Base-by-base conservation (phyloP, 2,329 filamentous ascomycete genomes). In the Talaromyces verruculosus region DNA sequence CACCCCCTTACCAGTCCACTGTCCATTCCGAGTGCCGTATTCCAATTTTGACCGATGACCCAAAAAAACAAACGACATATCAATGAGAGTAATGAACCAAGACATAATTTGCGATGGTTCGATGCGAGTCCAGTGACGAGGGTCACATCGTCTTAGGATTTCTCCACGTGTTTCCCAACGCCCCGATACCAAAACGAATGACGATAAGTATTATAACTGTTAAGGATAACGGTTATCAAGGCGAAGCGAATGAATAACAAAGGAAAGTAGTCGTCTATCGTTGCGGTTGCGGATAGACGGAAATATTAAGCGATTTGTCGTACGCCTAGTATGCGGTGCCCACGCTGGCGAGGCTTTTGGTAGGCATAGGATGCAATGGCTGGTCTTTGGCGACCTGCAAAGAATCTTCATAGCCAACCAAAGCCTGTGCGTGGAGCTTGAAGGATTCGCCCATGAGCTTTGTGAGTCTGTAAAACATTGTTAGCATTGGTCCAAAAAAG, bases 391-490 rank as follows among this genome's bases (percentile, higher is more conserved):
- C 71, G 58, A 78, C 75, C 61, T 76, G 75, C 58, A 79, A 68
- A 59, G 76, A 79, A 77, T 97, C 94, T 76, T 97, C 93, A 75
- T 97, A 98, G 78, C 94, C 93, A 71, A 94, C 88, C 39, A 99
- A 88, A 70, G 95, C 93, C 82, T 98, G 93, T 43, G 93, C 91
- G 81, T 98, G 94, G 66, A 97, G 88, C 77, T 96, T 95, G 86
- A 99, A 98, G 62, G 95, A 93, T 81, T 98, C 95, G 74, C 95
- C 95, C 91, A 98, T 97, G 61, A 98, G 88, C 77, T 96, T 93
- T 72, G 82, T 81, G 67, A 82, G 82, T 69, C 80, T 82, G 65
- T 11, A 22, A 22, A 51, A 28, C 13, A 53, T 33, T 2, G 47
- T 51, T n/a, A 51, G 47, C n/a, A 28, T n/a, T 43, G 17, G 15